Conservation (phyloP, 2,329 filamentous ascomycete species). For the Alternaria viburni region DNA sequence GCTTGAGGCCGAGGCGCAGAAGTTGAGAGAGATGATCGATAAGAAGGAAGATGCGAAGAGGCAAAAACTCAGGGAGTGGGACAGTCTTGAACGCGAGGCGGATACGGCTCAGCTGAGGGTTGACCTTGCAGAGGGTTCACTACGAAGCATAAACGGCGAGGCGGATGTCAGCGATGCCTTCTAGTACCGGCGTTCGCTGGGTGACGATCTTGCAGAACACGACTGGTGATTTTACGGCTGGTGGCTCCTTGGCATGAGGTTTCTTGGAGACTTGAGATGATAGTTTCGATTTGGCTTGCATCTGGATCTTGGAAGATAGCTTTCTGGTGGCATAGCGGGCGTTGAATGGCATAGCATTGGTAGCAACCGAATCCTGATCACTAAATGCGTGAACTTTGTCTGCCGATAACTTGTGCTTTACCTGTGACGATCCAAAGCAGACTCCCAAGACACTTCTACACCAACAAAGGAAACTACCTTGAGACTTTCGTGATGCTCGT, state of each 20-base stretch:
- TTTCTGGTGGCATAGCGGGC: constrained; percentile 20
- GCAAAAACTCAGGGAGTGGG: constrained; percentile 55
- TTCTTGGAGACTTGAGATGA: constrained; percentile 5
- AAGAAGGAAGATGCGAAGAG: constrained; percentile 55
- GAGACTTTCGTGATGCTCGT: background rate
- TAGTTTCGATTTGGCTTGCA: background rate
- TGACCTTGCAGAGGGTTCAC: constrained; percentile 55
- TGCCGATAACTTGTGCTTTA: background rate
- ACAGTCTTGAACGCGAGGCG: constrained; percentile 51
- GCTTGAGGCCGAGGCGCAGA: constrained; percentile 56
- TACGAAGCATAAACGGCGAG: constrained; percentile 51
- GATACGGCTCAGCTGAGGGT: constrained; percentile 53
- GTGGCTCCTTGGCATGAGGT: background rate
- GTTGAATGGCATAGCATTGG: constrained; percentile 6
- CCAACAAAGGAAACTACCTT: background rate
- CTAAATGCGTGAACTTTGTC: too few relatives aligned
- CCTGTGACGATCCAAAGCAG: background rate
- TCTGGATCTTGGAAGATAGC: constrained; percentile 5
- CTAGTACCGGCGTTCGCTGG: constrained; percentile 17
- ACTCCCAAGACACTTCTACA: background rate
- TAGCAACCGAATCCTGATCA: background rate
- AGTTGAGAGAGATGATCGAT: constrained; percentile 53
- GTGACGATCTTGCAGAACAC: background rate
- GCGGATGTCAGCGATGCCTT: constrained; percentile 48
- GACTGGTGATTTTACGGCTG: background rate